A percentile compares a stretch with the other conserved stretches of the same genome.
Evolutionary conservation across 108 stramenopile genomes (phyloP).

Genomic region (Nitzschia sp.): DNA sequence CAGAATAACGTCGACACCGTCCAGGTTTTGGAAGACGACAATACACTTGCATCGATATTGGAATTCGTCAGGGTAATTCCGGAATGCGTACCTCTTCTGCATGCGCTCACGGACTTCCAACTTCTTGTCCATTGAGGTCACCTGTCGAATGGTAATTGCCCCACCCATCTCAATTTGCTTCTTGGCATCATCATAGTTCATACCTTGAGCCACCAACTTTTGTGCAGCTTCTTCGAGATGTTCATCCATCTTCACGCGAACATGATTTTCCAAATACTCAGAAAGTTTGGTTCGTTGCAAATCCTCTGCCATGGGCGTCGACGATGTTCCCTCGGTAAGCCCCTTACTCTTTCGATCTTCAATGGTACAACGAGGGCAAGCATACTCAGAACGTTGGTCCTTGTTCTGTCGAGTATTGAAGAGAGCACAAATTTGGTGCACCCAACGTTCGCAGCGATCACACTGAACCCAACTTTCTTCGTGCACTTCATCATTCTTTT

Average conservation of each 20-base stretch:
- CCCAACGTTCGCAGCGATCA: slow-evolving; percentile 94
- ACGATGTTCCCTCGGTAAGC: slow-evolving; percentile 61
- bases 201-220: slow-evolving; percentile 53
- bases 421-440: slow-evolving; percentile 98
- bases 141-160: slow-evolving; percentile 83
- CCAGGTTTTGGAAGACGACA: slow-evolving; percentile 90
- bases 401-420: slow-evolving; percentile 96
- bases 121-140: slow-evolving; percentile 86
- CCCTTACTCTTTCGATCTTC: slow-evolving; percentile 77
- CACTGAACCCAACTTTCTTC: slow-evolving; percentile 97
- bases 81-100: slow-evolving; percentile 87
- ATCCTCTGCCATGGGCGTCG: slow-evolving; percentile 89
- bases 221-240: slow-evolving; percentile 61
- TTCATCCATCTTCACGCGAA: slow-evolving; percentile 63
- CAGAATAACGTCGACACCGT: slow-evolving; percentile 93
- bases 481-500: slow-evolving; percentile 93
- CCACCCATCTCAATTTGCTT: slow-evolving; percentile 70
- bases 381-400: slow-evolving; percentile 85
- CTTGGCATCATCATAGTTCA: slow-evolving; percentile 71
- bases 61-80: slow-evolving; percentile 89
- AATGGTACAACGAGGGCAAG: slow-evolving; percentile 85
- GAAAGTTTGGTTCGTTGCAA: slow-evolving; percentile 87
- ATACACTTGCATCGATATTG: slow-evolving; percentile 89
- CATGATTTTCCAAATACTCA: slow-evolving; percentile 79
- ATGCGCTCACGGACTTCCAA: slow-evolving; percentile 85